Base-by-base conservation (phyloP, 176 grass and related monocot genomes). In the Cenchrus purpureus region DNA sequence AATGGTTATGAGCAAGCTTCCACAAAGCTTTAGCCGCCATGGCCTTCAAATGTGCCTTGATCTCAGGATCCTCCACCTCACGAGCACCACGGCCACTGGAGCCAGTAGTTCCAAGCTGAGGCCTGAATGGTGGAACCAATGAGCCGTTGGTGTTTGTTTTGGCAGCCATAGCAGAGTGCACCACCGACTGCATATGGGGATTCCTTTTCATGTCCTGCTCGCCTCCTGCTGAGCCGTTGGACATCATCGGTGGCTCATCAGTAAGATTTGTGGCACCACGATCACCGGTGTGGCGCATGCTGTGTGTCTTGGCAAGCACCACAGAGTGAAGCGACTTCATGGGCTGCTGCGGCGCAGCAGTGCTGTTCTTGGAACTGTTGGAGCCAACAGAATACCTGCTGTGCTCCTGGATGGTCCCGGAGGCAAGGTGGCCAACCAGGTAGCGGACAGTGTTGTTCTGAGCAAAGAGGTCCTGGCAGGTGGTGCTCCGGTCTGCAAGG, bases 391-490 rank as follows among this genome's bases (percentile, higher is more conserved):
- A 71, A 84, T 98, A 98, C 68, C 90, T 90, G 91, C 79, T 93
- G 86, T 98, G 95, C 83, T 98, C 95, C 70, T 98, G 95, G 46
- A 98, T 90, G 3, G 95, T 98, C 63, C 94, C 95, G 0, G 90
- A 93, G 2, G 95, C 95, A 25, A 98, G 87, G 57, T 98, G 93
- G 53, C 89, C 87, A 3, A 98, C 95, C 7, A 98, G 91, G 68
- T 93, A 88, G 7, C 93, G 87, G 49, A 95, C 82, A 14, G 90
- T 83, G 31, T 92, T 92, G 89, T 88, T 90, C 89, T 93, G 89
- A 15, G 87, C 83, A 53, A 98, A 98, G 57, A 94, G 85, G 54
- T 98, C 91, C 87, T 93, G 95, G 72, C 77, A 95, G 11, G 87
- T 88, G 3, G 85, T 43, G 51, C 94, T 90, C 76, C 44, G 84